Evolutionary conservation across 2,329 filamentous ascomycete species (phyloP).

Genomic region (Aspergillus sp.): DNA sequence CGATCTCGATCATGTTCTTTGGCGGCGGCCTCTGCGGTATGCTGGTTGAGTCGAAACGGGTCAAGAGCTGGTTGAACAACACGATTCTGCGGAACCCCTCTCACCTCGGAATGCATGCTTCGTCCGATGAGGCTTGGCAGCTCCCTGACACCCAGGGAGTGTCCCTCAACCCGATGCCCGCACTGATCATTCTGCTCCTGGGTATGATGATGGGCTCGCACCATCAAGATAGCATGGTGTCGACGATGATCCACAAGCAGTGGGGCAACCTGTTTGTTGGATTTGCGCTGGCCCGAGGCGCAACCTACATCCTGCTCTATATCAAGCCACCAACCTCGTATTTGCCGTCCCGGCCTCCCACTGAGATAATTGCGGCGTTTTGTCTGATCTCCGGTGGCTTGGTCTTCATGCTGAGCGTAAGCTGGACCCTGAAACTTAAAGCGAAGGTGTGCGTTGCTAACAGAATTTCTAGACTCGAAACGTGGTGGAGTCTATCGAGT

Average conservation of each 20-base stretch:
- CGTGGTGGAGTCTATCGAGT: conserved; percentile 73
- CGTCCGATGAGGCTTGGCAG: conserved; percentile 52
- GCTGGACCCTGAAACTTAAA: conserved; percentile 36
- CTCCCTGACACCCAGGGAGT: conserved; percentile 68
- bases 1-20: conserved; percentile 90
- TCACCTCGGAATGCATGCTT: conserved; percentile 31
- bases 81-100: conserved; percentile 44
- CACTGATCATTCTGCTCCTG: conserved; percentile 78
- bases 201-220: conserved; percentile 96
- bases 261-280: conserved; percentile 85
- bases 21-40: conserved; percentile 86
- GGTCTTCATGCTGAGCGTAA: conserved; percentile 87
- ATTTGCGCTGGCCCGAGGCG: conserved; percentile 72
- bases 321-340: conserved; percentile 77
- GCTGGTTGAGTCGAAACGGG: conserved; percentile 72
- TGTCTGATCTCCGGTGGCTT: conserved; percentile 83
- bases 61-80: conserved; percentile 59
- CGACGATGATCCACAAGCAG: conserved; percentile 88
- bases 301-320: conserved; percentile 79
- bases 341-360: conserved; percentile 80
- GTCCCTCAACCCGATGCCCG: conserved; percentile 85
- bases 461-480: conserved; percentile 62
- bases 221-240: conserved; percentile 78
- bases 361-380: conserved; percentile 83
- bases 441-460: conserved; percentile 15